These are phyloP conservation scores for Epichloe sibirici DNA, from an alignment of 2,329 filamentous ascomycete species.

Conservation along the genomic window DNA sequence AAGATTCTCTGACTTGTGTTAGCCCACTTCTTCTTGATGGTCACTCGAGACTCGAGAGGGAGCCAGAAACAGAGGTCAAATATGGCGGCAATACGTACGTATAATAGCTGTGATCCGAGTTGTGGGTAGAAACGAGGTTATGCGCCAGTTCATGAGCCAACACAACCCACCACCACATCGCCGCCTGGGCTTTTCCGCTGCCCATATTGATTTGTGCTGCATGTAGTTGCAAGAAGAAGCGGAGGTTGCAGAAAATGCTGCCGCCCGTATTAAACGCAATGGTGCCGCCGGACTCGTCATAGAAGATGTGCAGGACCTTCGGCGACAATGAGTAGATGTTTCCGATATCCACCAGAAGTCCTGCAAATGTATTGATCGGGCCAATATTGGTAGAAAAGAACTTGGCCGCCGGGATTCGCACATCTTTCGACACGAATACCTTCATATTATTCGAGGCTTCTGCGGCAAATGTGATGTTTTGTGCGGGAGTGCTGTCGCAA, in stretches of 20 bases:
- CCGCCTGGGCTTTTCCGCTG: constrained; percentile 49
- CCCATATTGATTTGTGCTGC: constrained; percentile 30
- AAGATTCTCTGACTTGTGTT: constrained; percentile 46
- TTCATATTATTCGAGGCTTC: constrained; percentile 61
- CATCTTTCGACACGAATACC: constrained; percentile 53
- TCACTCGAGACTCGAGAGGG: neutral
- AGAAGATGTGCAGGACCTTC: constrained; percentile 71
- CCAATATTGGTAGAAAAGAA: constrained; percentile 52
- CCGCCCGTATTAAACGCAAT: constrained; percentile 89
- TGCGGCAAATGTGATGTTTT: constrained; percentile 60
- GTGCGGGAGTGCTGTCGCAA: constrained; percentile 64
- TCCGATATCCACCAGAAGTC: constrained; percentile 55
- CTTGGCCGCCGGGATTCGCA: constrained; percentile 29
- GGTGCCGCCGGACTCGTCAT: constrained; percentile 63
- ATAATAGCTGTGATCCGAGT: constrained; percentile 70
- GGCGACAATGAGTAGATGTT: constrained; percentile 60
- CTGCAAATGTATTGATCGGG: constrained; percentile 57
- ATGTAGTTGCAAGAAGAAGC: constrained; percentile 76
- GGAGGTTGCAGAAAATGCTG: constrained; percentile 85
- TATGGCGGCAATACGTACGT: constrained; percentile 36
- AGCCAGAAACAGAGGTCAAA: neutral
- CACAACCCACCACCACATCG: constrained; percentile 90
- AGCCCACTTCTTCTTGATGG: neutral
- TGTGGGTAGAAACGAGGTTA: constrained; percentile 73
- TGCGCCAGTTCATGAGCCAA: constrained; percentile 91